A percentile compares a stretch with the other conserved stretches of the same genome.
Evolutionary conservation across 371 early-diverging fungal species (phyloP).

Genomic region (Saksenaea vasiformis): DNA sequence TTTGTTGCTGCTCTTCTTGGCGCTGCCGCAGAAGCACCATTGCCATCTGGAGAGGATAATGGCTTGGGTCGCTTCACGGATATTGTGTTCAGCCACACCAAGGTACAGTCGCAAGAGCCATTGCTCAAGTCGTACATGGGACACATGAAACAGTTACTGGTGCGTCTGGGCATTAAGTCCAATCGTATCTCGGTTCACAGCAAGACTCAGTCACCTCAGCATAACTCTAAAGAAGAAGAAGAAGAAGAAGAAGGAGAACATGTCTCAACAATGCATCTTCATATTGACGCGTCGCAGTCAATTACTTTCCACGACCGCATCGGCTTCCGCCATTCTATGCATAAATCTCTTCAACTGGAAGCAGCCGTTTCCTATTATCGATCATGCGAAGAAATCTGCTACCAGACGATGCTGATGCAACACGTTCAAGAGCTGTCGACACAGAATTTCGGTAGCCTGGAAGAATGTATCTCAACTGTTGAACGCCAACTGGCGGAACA

Average conservation of each 20-base stretch:
- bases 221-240: neutral
- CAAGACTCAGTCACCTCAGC: too few relatives aligned
- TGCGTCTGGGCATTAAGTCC: neutral
- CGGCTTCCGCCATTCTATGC: neutral
- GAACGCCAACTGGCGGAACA: neutral
- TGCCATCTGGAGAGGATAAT: neutral
- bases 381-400: neutral
- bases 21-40: neutral
- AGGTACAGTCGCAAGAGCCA: neutral
- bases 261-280: neutral
- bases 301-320: neutral
- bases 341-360: neutral
- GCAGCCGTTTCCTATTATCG: neutral
- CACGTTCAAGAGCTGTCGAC: neutral
- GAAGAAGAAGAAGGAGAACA: neutral
- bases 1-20: neutral
- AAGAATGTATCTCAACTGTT: neutral
- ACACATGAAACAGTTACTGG: neutral
- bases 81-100: neutral
- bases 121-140: neutral
- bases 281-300: neutral
- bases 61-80: neutral
- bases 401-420: neutral
- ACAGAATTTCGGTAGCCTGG: neutral
- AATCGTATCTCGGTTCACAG: neutral